A percentile compares a stretch with the other conserved stretches of the same genome.
These are phyloP conservation scores for Diddensiella transvaalensis DNA, from an alignment of 805 yeast species.

Conservation along the genomic window DNA sequence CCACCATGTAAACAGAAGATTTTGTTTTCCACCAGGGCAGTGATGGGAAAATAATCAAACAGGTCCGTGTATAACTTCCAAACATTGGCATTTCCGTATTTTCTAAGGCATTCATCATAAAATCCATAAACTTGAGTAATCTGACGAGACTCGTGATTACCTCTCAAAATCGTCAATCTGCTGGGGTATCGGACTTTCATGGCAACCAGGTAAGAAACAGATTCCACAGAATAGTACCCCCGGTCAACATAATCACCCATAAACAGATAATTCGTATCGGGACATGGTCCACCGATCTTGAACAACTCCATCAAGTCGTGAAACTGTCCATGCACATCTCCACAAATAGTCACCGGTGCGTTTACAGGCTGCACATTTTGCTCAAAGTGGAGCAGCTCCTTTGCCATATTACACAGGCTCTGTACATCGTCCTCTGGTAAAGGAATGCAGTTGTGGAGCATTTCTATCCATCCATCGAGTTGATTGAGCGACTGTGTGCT, in stretches of 20 bases:
- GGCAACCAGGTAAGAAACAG: conserved; percentile 85
- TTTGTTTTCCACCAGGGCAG: conserved; percentile 90
- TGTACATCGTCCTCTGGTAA: conserved; percentile 76
- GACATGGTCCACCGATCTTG: conserved; percentile 94
- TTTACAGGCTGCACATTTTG: conserved; percentile 93
- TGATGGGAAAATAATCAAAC: conserved; percentile 92
- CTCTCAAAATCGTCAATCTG: conserved; percentile 89
- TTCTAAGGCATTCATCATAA: conserved; percentile 92
- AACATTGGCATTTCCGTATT: conserved; percentile 89
- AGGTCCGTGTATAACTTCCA: conserved; percentile 93
- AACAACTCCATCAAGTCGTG: conserved; percentile 94
- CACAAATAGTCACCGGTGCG: conserved; percentile 95
- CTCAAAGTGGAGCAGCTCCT: conserved; percentile 82
- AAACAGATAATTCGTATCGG: conserved; percentile 85
- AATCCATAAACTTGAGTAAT: conserved; percentile 96
- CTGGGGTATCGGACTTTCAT: conserved; percentile 93
- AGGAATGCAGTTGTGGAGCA: conserved; percentile 37
- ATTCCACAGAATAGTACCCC: conserved; percentile 85
- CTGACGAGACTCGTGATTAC: conserved; percentile 94
- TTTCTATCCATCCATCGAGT: conserved; percentile 88
- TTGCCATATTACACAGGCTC: conserved; percentile 80
- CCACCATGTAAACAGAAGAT: conserved; percentile 96
- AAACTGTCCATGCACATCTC: conserved; percentile 96
- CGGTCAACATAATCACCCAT: conserved; percentile 92
- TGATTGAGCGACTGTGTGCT: conserved; percentile 53